Base-by-base conservation (phyloP, 2,329 filamentous ascomycete genomes). In the Clathrospora elynae region DNA sequence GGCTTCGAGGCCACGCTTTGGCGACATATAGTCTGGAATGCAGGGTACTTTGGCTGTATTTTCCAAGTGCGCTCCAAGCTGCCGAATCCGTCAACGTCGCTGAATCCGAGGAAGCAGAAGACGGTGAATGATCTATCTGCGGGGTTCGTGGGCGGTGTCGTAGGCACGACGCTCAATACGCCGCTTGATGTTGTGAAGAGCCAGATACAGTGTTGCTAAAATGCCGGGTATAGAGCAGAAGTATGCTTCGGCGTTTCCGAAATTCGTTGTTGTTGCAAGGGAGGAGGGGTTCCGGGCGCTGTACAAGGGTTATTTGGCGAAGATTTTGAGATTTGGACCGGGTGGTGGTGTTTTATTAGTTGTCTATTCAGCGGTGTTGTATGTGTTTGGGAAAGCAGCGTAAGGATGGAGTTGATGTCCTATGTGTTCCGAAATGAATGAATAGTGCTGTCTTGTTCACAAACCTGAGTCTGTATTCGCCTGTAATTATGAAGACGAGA, bases 11-110 rank as follows among this genome's bases (percentile, higher is more conserved):
- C 59, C 4, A 66, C 62, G 19, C 47, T 66, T 2, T 66, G 62
- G 62, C 37, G 62, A 12, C 62, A 66, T 26, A 61, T 66, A 5
- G 61, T 66, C 5, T 66, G 62, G 61, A 66, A 66, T 23, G 61
- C 62, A 2, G 62, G 61, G 4, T 66, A 66, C 36, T 66, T 66
- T 47, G 62, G 62, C 5, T 66, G 62, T 26, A 64, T 66, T 14
- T 66, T 64, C 35, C 61, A 63, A 13, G 62, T 66, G 5, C 47
- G 62, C 11, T 47, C 51, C 11, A 53, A 57, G 37, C 19, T 66
- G 10, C 57, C 62, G 13, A 25, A 43, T 10, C 59, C 58, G 7
- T 26, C 37, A 2, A 35, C 24, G 6, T 38, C 41, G 13, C 12
- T 25, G 7, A 62, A 59, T 35, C 41, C 51, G 4, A 51, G 55